Conservation (phyloP, 805 yeast species). For the Schwanniomyces sp. region DNA sequence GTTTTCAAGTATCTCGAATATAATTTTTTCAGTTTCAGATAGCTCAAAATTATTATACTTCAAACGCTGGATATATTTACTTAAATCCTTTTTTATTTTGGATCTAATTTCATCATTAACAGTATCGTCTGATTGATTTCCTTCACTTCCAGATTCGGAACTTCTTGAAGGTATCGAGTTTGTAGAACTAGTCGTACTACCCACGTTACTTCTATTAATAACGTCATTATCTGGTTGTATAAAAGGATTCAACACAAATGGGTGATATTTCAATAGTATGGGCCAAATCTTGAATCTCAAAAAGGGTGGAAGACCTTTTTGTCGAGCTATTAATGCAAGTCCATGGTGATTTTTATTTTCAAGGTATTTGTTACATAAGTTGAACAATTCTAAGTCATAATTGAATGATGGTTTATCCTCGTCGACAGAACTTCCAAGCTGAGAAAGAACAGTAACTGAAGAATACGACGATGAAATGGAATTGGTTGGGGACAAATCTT, state of each 20-base stretch:
- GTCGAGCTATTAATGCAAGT: conserved; percentile 77
- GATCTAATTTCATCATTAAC: conserved; percentile 14
- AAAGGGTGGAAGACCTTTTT: conserved; percentile 81
- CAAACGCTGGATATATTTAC: conserved; percentile 56
- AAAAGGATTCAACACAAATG: conserved; percentile 77
- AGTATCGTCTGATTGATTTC: neutral
- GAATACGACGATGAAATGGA: neutral
- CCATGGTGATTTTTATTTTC: conserved; percentile 66
- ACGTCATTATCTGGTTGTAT: conserved; percentile 57
- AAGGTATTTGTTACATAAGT: conserved; percentile 56
- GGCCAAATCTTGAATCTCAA: conserved; percentile 86
- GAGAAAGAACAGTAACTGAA: neutral
- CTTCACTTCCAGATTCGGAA: neutral
- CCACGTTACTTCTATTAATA: conserved; percentile 13
- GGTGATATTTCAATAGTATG: conserved; percentile 73
- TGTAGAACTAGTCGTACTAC: neutral
- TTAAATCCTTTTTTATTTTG: conserved; percentile 55
- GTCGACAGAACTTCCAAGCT: neutral
- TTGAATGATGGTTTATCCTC: conserved; percentile 24
- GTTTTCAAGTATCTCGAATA: conserved; percentile 56
- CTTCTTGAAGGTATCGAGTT: neutral
- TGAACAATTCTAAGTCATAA: conserved; percentile 47
- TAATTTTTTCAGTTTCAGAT: conserved; percentile 47
- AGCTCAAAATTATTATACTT: conserved; percentile 25
- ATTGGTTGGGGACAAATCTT: neutral